Conservation (phyloP, 129 eudicot genomes). For the sunflower (Helianthus annuus) region DNA sequence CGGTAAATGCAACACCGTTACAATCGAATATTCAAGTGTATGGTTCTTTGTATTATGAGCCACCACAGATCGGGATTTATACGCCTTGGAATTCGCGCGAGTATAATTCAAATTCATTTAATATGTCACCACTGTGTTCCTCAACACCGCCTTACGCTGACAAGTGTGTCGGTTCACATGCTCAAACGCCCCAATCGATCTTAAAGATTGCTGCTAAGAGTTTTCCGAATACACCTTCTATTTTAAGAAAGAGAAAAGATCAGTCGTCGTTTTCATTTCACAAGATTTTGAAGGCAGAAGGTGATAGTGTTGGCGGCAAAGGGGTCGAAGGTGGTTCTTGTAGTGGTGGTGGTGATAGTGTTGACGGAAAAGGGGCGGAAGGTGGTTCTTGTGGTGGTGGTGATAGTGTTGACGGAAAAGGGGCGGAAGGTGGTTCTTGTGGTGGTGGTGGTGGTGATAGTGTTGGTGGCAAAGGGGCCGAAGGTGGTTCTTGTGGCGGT, state of each 20-base stretch:
- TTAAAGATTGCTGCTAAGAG: constrained; percentile 86
- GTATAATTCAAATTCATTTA: constrained; percentile 30
- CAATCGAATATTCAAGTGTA: constrained; percentile 41
- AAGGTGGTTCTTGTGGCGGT: constrained; percentile 28
- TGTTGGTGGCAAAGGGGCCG: too few relatives aligned
- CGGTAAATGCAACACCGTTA: constrained; percentile 35
- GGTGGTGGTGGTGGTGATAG: background rate
- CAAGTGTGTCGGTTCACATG: constrained; percentile 38
- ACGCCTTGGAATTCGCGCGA: constrained; percentile 43
- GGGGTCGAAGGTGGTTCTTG: too few relatives aligned
- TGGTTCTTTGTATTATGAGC: constrained; percentile 72
- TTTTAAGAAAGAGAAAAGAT: constrained; percentile 71
- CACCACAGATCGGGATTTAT: constrained; percentile 53
- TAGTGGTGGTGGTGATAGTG: background rate
- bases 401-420: too few relatives aligned
- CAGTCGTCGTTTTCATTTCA: constrained; percentile 27
- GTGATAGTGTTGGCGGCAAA: too few relatives aligned
- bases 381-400: constrained; percentile 1
- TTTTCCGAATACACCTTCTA: constrained; percentile 87
- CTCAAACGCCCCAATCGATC: constrained; percentile 72
- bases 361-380: too few relatives aligned
- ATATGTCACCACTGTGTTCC: constrained; percentile 38
- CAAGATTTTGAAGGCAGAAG: constrained; percentile 42
- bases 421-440: too few relatives aligned
- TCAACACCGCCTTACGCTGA: constrained; percentile 68